Conservation (phyloP, 2,329 filamentous ascomycete genomes). For the Fusarium musae region DNA sequence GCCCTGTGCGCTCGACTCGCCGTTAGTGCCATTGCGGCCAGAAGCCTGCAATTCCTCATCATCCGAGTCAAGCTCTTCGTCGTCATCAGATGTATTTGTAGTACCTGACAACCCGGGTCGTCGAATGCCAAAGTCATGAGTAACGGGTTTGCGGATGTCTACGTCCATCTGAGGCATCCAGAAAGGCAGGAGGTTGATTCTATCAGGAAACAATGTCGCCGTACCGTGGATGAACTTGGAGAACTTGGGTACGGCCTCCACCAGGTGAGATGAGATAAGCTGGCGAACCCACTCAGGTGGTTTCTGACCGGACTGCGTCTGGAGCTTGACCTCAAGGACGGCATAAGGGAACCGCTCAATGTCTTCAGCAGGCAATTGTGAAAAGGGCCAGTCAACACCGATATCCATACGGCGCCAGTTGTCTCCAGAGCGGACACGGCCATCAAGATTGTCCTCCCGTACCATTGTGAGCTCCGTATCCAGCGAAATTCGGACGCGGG, state of each 20-base stretch:
- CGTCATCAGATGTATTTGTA: conserved; percentile 80
- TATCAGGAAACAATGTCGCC: conserved; percentile 84
- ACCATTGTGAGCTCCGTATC: conserved; percentile 97
- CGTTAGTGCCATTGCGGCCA: conserved; percentile 40
- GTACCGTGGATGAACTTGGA: conserved; percentile 99
- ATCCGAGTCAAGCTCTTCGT: conserved; percentile 76
- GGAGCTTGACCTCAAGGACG: conserved; percentile 95
- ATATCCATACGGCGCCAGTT: conserved; percentile 99
- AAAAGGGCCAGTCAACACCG: conserved; percentile 94
- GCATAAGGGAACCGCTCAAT: conserved; percentile 95
- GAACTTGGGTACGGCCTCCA: conserved; percentile 99
- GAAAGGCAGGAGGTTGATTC: conserved; percentile 91
- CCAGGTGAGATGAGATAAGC: conserved; percentile 90
- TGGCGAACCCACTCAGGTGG: conserved; percentile 97
- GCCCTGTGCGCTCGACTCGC: conserved; percentile 53
- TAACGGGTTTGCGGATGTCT: conserved; percentile 93
- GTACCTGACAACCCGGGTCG: conserved; percentile 79
- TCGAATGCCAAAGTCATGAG: conserved; percentile 90
- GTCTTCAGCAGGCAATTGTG: conserved; percentile 85
- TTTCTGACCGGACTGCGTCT: conserved; percentile 94
- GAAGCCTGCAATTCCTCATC: conserved; percentile 61
- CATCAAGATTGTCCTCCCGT: conserved; percentile 94
- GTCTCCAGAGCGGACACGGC: conserved; percentile 76
- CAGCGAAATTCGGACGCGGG: conserved; percentile 93
- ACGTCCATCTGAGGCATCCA: conserved; percentile 99